Base-by-base conservation (phyloP, 768 basidiomycete species). In the Saitozyma podzolica region DNA sequence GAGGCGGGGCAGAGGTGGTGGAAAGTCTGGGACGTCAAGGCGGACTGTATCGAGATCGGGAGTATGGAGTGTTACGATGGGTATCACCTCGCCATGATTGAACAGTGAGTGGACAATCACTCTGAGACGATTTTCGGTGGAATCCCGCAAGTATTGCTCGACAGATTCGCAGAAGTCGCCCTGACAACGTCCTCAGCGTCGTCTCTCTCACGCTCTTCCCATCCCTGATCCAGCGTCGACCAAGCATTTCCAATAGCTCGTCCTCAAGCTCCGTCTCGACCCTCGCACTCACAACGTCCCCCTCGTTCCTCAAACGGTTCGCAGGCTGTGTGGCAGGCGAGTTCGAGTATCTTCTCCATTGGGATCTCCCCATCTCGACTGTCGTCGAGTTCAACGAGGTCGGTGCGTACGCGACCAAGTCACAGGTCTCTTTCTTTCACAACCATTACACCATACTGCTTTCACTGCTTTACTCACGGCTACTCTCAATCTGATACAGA, bases 31-130 rank as follows among this genome's bases (percentile, higher is more conserved):
- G 66, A 72, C 48, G 66, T 75, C 20, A 49, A 55, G 6, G 68
- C 68, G 13, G 73, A 72, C 11, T 72, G 69, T 55, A 54, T 20
- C n/a, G 73, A 75, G 50, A 63, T 75, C 42, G 73, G 73, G 7
- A 66, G 59, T 42, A 70, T 75, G 73, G 73, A 75, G 54, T 74
- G 72, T 56, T 74, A 74, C 67, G 72, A 72, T 54, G 73, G 73
- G 7, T 63, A 70, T 45, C 66, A 72, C 50, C 47, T 67, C 10
- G 73, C 68, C 0, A 47, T 70, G 68, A 72, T 75, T 17, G 70
- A 75, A 40, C 73, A 75, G 73, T 75, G 50, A 61, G 73, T 67
- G 29, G 29, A 29, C 2, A 29, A 29, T 29, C 29, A 5, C 29
- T 29, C 29, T 2, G 29, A 29, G 29, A 29, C 29, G 29, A 29